A percentile compares a stretch with the other conserved stretches of the same genome.
phyloP scores from a whole-genome alignment of 2,329 filamentous ascomycete species.

The Diaporthe nobilis region DNA sequence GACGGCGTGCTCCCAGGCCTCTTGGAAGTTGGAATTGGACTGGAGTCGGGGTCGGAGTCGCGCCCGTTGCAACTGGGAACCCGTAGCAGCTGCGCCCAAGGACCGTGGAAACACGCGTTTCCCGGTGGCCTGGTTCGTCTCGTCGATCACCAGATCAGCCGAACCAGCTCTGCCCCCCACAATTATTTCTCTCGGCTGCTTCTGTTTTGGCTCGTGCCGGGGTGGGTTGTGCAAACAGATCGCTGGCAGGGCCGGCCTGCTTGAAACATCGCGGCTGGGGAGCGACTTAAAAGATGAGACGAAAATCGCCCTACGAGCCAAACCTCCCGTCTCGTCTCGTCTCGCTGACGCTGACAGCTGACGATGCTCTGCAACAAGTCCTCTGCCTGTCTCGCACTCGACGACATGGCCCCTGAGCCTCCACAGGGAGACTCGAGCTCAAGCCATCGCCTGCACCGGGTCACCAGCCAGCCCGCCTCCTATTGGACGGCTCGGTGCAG shows the following conservation, averaged over 20 bases:
- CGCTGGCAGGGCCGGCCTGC: conserved; percentile 27
- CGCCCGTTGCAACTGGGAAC: not conserved
- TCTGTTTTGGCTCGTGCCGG: conserved; percentile 26
- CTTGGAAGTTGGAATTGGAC: conserved; percentile 2
- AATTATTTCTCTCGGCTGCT: not conserved
- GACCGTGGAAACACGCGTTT: conserved; percentile 23
- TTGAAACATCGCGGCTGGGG: conserved; percentile 40
- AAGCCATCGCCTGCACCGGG: conserved; percentile 29
- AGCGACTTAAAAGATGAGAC: conserved; percentile 39
- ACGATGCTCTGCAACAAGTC: conserved; percentile 32
- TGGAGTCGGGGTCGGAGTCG: conserved; percentile 1
- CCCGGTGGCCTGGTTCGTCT: conserved; percentile 30
- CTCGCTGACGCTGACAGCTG: conserved; percentile 37
- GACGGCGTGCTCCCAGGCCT: not conserved
- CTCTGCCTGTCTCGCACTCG: conserved; percentile 20
- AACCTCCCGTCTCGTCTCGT: conserved; percentile 19
- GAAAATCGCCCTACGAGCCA: conserved; percentile 37
- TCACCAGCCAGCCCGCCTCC: not conserved
- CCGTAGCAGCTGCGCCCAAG: not conserved
- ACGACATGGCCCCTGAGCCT: conserved; percentile 21
- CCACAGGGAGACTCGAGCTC: conserved; percentile 35
- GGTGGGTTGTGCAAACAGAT: conserved; percentile 18
- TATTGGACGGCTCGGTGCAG: conserved; percentile 40
- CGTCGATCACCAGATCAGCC: conserved; percentile 37
- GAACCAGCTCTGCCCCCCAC: conserved; percentile 15